A percentile compares a stretch with the other conserved stretches of the same genome.
Conservation (phyloP, 176 grass and related monocot genomes). For the Oryza meridionalis region DNA sequence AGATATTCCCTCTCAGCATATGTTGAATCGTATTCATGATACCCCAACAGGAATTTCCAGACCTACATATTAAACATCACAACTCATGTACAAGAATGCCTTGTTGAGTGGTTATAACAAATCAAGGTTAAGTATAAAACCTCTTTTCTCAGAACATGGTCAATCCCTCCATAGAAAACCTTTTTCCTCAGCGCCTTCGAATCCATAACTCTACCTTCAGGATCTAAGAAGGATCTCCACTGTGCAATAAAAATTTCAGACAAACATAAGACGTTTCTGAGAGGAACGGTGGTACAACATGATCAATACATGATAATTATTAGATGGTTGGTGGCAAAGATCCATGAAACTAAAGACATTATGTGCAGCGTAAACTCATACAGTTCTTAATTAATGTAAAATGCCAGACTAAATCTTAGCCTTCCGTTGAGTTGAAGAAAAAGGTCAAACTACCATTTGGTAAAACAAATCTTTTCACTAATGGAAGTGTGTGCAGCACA, state of each 20-base stretch:
- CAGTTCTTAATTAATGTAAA: not conserved
- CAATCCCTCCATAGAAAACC: conserved; percentile 91
- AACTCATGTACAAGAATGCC: conserved; percentile 35
- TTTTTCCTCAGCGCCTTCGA: conserved; percentile 90
- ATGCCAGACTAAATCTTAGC: not conserved
- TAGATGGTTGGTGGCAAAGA: conserved; percentile 4
- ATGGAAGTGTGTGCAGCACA: not conserved
- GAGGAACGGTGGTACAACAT: conserved; percentile 18
- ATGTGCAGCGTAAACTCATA: conserved; percentile 7
- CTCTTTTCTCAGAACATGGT: conserved; percentile 91
- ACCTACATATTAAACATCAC: conserved; percentile 59
- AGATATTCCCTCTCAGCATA: conserved; percentile 91
- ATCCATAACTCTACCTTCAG: conserved; percentile 90
- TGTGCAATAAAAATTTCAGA: conserved; percentile 49
- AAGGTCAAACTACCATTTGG: not conserved
- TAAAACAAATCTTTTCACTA: conserved; percentile 19
- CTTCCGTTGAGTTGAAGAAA: not conserved
- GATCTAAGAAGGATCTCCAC: conserved; percentile 87
- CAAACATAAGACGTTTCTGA: conserved; percentile 25
- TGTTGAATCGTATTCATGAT: conserved; percentile 96
- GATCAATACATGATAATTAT: conserved; percentile 18
- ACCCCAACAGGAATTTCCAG: conserved; percentile 97
- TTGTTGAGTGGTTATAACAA: conserved; percentile 23
- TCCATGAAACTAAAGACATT: conserved; percentile 18
- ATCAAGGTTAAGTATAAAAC: conserved; percentile 45